Evolutionary conservation across 768 basidiomycete species (phyloP).

Genomic region (Auricularia auricula-judae): DNA sequence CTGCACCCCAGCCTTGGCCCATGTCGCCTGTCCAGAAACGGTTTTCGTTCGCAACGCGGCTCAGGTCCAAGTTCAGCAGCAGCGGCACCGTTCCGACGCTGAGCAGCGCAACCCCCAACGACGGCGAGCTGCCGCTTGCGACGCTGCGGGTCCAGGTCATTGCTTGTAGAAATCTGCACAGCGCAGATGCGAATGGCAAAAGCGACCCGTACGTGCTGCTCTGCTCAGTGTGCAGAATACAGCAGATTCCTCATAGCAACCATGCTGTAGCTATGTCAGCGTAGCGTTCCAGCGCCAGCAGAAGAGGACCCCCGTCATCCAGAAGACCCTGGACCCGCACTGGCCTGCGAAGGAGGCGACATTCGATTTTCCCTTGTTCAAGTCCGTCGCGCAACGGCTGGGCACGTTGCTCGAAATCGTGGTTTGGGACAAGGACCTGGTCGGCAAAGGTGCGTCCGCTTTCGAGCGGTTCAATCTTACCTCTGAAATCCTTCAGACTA

Average conservation of each 20-base stretch:
- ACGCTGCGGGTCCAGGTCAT: constrained; percentile 13
- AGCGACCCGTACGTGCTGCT: constrained; percentile 12
- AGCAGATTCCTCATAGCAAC: background rate
- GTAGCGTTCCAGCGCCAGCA: background rate
- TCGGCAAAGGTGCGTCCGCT: constrained; percentile 4
- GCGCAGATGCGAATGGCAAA: constrained; percentile 11
- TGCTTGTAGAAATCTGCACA: constrained; percentile 11
- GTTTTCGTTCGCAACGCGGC: background rate
- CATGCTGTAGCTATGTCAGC: constrained; percentile 1
- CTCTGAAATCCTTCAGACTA: constrained; percentile 1
- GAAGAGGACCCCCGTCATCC: constrained; percentile 5
- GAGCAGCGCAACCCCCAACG: background rate
- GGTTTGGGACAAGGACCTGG: constrained; percentile 8
- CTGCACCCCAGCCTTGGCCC: background rate
- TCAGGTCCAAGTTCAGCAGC: background rate
- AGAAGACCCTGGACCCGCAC: background rate
- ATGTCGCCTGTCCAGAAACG: background rate
- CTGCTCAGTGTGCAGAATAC: background rate
- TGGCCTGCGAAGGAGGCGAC: constrained; percentile 5
- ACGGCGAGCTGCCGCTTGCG: constrained; percentile 10
- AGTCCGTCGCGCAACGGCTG: background rate
- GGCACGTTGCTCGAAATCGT: constrained; percentile 4
- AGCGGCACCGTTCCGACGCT: background rate
- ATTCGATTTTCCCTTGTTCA: constrained; percentile 7
- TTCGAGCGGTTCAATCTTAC: no score